Evolutionary conservation across 2,329 filamentous ascomycete genomes (phyloP).

Genomic region (Aspergillus tubingensis): DNA sequence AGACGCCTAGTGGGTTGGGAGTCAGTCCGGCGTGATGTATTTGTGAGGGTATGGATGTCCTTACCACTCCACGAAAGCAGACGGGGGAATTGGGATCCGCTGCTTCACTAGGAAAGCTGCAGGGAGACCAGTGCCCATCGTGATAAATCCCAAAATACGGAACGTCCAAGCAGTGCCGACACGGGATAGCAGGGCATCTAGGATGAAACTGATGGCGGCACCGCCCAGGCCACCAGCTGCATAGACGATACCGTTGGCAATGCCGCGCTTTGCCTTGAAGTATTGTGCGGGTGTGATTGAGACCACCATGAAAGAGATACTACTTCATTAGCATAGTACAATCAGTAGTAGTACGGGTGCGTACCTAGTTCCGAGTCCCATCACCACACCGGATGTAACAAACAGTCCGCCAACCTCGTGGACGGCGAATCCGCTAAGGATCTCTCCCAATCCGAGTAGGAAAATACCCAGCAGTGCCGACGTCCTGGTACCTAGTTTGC

Average conservation of each 20-base stretch:
- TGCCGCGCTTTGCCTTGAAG: constrained; percentile 55
- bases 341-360: neutral
- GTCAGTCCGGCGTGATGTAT: neutral
- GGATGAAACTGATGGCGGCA: constrained; percentile 53
- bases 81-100: constrained; percentile 38
- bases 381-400: constrained; percentile 50
- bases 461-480: constrained; percentile 54
- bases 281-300: constrained; percentile 56
- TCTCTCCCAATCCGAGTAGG: constrained; percentile 53
- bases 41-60: constrained; percentile 2
- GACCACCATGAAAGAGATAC: constrained; percentile 49
- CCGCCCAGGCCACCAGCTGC: constrained; percentile 57
- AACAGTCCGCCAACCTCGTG: constrained; percentile 52
- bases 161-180: constrained; percentile 47
- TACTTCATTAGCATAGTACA: constrained; percentile 5
- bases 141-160: constrained; percentile 51
- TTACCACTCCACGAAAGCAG: constrained; percentile 54
- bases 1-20: constrained; percentile 42
- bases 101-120: constrained; percentile 54
- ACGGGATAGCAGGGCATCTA: constrained; percentile 46
- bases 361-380: constrained; percentile 49
- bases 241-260: constrained; percentile 54
- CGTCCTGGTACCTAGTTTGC: constrained; percentile 50
- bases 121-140: constrained; percentile 57
- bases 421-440: constrained; percentile 52